phyloP scores from a whole-genome alignment of 768 basidiomycete genomes.

The Stropharia rugosoannulata region DNA sequence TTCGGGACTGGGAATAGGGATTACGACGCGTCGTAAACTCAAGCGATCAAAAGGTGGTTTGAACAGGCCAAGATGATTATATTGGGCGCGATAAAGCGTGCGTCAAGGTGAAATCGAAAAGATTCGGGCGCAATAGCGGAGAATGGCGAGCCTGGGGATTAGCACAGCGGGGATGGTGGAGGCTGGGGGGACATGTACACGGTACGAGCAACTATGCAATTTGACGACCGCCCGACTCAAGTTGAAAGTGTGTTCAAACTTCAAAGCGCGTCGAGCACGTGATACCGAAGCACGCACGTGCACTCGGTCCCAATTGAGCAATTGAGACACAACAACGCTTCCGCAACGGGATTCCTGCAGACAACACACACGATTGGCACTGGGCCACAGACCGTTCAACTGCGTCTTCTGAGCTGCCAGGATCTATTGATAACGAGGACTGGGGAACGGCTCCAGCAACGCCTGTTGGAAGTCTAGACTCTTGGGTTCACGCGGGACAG shows the following conservation, averaged over 20 bases:
- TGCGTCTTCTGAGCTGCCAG: too few species aligned
- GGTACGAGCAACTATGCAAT: not conserved
- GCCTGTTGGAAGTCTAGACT: too few species aligned
- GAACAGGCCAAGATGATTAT: not conserved
- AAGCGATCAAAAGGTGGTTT: not conserved
- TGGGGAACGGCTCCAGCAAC: too few species aligned
- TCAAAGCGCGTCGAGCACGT: slow-evolving; percentile 34
- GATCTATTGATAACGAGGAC: too few species aligned
- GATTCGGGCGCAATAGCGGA: too few species aligned
- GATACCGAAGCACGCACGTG: slow-evolving; percentile 10
- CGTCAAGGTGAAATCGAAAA: not conserved
- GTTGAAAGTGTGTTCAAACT: slow-evolving; percentile 20
- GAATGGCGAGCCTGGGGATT: not conserved
- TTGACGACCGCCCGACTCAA: not conserved
- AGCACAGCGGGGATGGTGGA: not conserved
- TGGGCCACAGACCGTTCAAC: too few species aligned
- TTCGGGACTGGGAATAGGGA: not conserved
- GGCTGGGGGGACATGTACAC: slow-evolving; percentile 1
- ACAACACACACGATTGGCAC: not conserved
- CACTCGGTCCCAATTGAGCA: not conserved
- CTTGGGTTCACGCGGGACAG: too few species aligned
- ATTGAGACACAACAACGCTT: not conserved
- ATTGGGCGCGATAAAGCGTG: not conserved
- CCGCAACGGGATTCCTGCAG: not conserved
- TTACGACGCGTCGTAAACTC: slow-evolving; percentile 10